Conservation (phyloP, 352 stramenopile species). For the Globisporangium lucens region DNA sequence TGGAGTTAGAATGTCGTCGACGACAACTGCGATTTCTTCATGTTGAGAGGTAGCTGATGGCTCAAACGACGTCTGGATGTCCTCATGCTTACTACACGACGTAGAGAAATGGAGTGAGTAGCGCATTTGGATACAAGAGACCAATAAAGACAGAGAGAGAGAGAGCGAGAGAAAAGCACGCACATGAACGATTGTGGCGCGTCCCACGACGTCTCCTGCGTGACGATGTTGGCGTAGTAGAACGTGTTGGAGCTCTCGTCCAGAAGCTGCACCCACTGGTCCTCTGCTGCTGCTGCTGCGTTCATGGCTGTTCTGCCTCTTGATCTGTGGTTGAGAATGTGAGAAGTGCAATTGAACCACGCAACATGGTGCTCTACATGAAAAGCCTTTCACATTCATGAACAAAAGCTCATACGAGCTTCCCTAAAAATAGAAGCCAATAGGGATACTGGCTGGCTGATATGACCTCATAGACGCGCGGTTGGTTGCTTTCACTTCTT, state of each 20-base stretch:
- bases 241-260: conserved; percentile 10
- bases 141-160: too few relatives aligned
- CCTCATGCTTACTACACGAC: conserved; percentile 11
- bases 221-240: conserved; percentile 17
- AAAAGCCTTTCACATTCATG: neutral
- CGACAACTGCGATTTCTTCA: neutral
- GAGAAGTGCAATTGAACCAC: neutral
- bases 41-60: neutral
- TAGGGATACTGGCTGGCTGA: neutral
- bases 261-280: conserved; percentile 13
- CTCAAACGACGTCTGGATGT: conserved; percentile 14
- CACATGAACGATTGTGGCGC: conserved; percentile 16
- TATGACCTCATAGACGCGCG: neutral
- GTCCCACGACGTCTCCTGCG: conserved; percentile 14
- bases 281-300: neutral
- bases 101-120: too few relatives aligned
- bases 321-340: neutral
- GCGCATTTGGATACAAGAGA: too few relatives aligned
- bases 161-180: neutral
- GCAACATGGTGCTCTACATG: neutral
- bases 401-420: neutral
- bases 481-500: conserved; percentile 1
- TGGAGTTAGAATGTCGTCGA: too few relatives aligned
- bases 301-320: neutral
- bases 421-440: neutral